Base-by-base conservation (phyloP, 257 asterid genomes). In the Misopates orontium region DNA sequence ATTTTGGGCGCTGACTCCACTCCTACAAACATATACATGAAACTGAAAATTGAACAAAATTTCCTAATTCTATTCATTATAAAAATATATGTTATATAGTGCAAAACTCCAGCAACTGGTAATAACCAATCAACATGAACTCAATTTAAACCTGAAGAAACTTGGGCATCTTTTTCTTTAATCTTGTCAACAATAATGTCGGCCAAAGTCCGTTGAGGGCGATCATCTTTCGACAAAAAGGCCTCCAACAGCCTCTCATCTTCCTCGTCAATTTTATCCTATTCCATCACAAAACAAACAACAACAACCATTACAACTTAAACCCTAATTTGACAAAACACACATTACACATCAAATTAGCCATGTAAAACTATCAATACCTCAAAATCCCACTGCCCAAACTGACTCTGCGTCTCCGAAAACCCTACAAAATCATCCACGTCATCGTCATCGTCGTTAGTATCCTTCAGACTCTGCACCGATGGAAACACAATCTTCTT, bases 191-290 rank as follows among this genome's bases (percentile, higher is more conserved):
- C 76, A 16, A 93, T 87, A 41, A 90, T 72, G 45, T 94, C 96
- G 18, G 96, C 97, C 80, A 93, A 78, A 21, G 96, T 93, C 49
- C 78, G 86, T 56, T 90, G 94, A 18, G 90, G 94, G 21, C 72
- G 73, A 57, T 78, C 72, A 19, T 83, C 91, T 57, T 78, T 84
- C 1, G 93, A 86, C 58, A 88, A 53, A 59, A 94, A 94, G 49
- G 91, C 80, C 66, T 86, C 95, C 67, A 88, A 69, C 60, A 88
- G 81, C 80, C 75, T 81, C 66, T 85, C 90, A 11, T 94, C 97
- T 50, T 83, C 89, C 78, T 86, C 94, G 23, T 83, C 82, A 60
- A 90, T 75, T 64, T 75, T 74, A 64, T 83, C 89, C 99, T 92
- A 70, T 75, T 40, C 58, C 28, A 59, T 47, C 39, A 58, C 22